Percentiles rank a stretch among this genome's conserved stretches.
These are phyloP conservation scores for Sextonia rubra DNA, from an alignment of 164 flowering plant species.

Conservation along the genomic window DNA sequence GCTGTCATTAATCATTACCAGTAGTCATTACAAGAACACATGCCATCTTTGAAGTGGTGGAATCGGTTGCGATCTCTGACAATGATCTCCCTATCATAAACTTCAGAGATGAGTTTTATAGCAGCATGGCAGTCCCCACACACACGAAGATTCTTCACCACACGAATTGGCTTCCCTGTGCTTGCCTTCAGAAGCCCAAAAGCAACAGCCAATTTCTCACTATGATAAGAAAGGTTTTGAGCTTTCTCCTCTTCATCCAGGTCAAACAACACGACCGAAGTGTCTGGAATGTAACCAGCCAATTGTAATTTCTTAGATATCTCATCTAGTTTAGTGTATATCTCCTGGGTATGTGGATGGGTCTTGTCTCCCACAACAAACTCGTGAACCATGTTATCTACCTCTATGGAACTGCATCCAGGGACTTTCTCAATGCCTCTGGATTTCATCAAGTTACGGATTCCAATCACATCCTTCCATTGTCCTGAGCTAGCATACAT, in stretches of 20 bases:
- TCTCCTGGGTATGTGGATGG: conserved; percentile 16
- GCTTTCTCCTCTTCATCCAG: conserved; percentile 28
- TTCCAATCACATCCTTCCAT: conserved; percentile 23
- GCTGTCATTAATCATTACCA: conserved; percentile 18
- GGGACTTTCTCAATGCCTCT: conserved; percentile 21
- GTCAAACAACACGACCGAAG: conserved; percentile 26
- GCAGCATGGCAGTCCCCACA: conserved; percentile 22
- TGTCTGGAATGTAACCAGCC: conserved; percentile 22
- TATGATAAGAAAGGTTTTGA: conserved; percentile 23
- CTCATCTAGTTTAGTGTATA: conserved; percentile 21
- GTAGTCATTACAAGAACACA: conserved; percentile 24
- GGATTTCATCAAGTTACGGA: conserved; percentile 23
- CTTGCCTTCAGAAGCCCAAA: conserved; percentile 20
- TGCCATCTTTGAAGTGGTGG: conserved; percentile 24
- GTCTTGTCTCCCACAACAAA: conserved; percentile 25
- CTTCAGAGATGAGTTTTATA: conserved; percentile 20
- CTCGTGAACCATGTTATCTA: conserved; percentile 22
- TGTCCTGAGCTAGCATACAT: conserved; percentile 22
- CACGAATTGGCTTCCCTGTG: conserved; percentile 13
- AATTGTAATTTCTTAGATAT: conserved; percentile 17
- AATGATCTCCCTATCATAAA: conserved; percentile 17
- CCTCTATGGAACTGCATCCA: conserved; percentile 24
- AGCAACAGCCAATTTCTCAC: conserved; percentile 26
- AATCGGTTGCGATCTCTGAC: conserved; percentile 23
- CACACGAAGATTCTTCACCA: conserved; percentile 26